These are phyloP conservation scores for Backusella sp. DNA, from an alignment of 192 early-diverging fungal genomes.

Conservation along the genomic window DNA sequence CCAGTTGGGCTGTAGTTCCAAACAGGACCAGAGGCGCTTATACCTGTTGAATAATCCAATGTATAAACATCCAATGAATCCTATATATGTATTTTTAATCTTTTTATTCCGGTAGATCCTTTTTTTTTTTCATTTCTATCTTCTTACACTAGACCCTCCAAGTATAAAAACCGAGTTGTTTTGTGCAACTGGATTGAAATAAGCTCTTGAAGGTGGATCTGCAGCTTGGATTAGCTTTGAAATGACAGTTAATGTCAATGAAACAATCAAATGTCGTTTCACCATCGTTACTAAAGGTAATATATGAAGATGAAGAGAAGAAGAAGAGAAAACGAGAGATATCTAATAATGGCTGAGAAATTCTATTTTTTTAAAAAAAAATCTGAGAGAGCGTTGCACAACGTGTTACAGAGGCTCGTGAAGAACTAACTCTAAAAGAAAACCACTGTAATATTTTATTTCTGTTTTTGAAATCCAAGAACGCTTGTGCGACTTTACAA, in stretches of 20 bases:
- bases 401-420: constrained; percentile 9
- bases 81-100: neutral
- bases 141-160: constrained; percentile 11
- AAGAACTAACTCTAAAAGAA: constrained; percentile 8
- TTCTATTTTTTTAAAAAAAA: neutral
- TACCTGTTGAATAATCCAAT: neutral
- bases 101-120: neutral
- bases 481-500: neutral
- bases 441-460: neutral
- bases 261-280: neutral
- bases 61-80: neutral
- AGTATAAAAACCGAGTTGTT: neutral
- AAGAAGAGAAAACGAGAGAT: neutral
- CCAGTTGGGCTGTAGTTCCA: neutral
- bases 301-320: neutral
- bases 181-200: neutral
- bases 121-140: neutral
- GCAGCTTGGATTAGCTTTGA: neutral
- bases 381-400: neutral
- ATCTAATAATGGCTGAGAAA: neutral
- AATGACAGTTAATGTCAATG: neutral
- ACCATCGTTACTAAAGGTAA: neutral
- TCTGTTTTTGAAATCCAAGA: neutral
- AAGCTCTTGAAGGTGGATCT: neutral
- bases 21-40: neutral